Conservation (phyloP, 179 eudicot genomes). For the Sideroxylon spinosum region DNA sequence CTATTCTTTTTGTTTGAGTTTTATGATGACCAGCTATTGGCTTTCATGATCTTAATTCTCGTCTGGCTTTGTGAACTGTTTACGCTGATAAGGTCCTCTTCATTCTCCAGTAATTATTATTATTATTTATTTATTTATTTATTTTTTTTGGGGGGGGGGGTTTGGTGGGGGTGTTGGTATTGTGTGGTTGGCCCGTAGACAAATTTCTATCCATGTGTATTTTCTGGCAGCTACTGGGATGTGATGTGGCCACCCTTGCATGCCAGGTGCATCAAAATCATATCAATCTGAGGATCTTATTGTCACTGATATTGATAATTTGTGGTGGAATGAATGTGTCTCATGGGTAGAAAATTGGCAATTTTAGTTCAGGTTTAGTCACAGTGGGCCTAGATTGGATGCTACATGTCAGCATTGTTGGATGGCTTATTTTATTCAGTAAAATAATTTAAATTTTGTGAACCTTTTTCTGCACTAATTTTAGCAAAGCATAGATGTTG, state of each 20-base stretch:
- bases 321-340: not conserved
- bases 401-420: not conserved
- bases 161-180: too few species aligned
- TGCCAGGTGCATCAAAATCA: not conserved
- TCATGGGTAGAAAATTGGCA: not conserved
- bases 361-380: not conserved
- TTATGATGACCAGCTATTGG: slow-evolving; percentile 93
- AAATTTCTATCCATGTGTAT: not conserved
- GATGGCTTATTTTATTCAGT: not conserved
- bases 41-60: slow-evolving; percentile 94
- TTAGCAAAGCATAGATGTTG: not conserved
- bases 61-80: slow-evolving; percentile 97
- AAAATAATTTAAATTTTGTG: not conserved
- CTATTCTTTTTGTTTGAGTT: slow-evolving; percentile 93
- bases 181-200: slow-evolving; percentile 1
- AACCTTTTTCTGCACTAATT: not conserved
- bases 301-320: not conserved
- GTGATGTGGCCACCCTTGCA: not conserved
- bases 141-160: too few species aligned
- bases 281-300: not conserved
- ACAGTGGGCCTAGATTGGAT: not conserved
- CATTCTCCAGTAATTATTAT: slow-evolving; percentile 16
- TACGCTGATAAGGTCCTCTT: slow-evolving; percentile 80
- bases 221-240: not conserved
- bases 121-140: too few species aligned